phyloP scores from a whole-genome alignment of 345 rosid genomes.

The Tarenaya hassleriana region DNA sequence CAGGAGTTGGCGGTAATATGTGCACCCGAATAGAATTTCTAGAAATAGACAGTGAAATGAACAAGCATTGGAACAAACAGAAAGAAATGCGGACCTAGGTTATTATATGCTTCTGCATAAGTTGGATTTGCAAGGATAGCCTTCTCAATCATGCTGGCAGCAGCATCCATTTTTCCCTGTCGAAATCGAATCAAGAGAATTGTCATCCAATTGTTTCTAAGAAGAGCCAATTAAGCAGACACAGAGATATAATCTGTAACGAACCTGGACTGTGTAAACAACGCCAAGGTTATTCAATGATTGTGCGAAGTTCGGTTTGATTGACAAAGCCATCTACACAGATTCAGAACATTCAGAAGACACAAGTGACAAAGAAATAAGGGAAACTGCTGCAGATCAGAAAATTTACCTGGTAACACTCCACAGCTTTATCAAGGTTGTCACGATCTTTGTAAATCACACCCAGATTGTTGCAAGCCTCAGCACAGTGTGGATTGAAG shows the following conservation, averaged over 20 bases:
- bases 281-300: conserved; percentile 99
- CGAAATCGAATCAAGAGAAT: conserved; percentile 26
- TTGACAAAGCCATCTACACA: conserved; percentile 83
- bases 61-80: neutral
- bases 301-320: conserved; percentile 96
- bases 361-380: conserved; percentile 15
- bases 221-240: conserved; percentile 4
- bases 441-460: conserved; percentile 98
- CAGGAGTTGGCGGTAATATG: too few species aligned
- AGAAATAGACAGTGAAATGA: neutral
- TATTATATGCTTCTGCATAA: conserved; percentile 96
- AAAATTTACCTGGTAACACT: conserved; percentile 84
- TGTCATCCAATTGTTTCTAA: neutral
- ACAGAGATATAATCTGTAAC: conserved; percentile 18
- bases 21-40: too few species aligned
- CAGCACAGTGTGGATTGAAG: conserved; percentile 98
- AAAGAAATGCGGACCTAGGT: conserved; percentile 57
- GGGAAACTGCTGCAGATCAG: conserved; percentile 17
- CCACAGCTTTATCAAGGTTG: conserved; percentile 99
- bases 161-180: conserved; percentile 99
- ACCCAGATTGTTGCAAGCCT: conserved; percentile 99
- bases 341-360: conserved; percentile 13
- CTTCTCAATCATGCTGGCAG: conserved; percentile 97
- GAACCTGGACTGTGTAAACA: conserved; percentile 98
- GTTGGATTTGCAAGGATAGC: conserved; percentile 97